Conservation (phyloP, 768 basidiomycete genomes). For the Gautieria morchelliformis region DNA sequence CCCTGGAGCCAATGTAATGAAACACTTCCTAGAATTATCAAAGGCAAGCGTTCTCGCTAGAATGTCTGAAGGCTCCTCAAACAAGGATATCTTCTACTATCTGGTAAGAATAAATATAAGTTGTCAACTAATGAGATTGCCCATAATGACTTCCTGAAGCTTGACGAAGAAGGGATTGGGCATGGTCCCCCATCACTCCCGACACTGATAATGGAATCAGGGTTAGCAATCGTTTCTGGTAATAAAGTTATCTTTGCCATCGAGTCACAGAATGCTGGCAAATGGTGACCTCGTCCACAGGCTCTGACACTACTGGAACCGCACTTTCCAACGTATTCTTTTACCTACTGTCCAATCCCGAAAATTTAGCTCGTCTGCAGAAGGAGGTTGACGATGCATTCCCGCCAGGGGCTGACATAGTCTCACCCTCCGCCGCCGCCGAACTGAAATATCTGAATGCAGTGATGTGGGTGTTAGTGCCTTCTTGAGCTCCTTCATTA, state of each 20-base stretch:
- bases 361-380: conserved; percentile 26
- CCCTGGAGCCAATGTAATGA: conserved; percentile 18
- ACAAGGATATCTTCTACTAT: conserved; percentile 30
- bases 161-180: conserved; percentile 29
- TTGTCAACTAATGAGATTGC: background rate
- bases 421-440: conserved; percentile 12
- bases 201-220: conserved; percentile 27
- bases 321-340: conserved; percentile 31
- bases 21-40: conserved; percentile 25
- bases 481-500: background rate
- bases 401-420: conserved; percentile 26
- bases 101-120: conserved; percentile 21
- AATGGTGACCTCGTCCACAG: background rate
- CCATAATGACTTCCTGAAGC: conserved; percentile 10
- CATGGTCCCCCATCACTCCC: conserved; percentile 16
- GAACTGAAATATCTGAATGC: conserved; percentile 27
- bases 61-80: background rate
- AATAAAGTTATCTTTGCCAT: background rate
- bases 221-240: conserved; percentile 32
- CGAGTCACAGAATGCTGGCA: too few relatives aligned
- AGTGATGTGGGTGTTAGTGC: conserved; percentile 19
- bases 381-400: conserved; percentile 32
- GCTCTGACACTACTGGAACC: conserved; percentile 39
- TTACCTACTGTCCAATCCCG: conserved; percentile 30
- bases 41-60: conserved; percentile 4